Percentiles rank a stretch among this genome's conserved stretches.
phyloP scores from a whole-genome alignment of 1,284 basidiomycete species.

The Ganoderma sp. region DNA sequence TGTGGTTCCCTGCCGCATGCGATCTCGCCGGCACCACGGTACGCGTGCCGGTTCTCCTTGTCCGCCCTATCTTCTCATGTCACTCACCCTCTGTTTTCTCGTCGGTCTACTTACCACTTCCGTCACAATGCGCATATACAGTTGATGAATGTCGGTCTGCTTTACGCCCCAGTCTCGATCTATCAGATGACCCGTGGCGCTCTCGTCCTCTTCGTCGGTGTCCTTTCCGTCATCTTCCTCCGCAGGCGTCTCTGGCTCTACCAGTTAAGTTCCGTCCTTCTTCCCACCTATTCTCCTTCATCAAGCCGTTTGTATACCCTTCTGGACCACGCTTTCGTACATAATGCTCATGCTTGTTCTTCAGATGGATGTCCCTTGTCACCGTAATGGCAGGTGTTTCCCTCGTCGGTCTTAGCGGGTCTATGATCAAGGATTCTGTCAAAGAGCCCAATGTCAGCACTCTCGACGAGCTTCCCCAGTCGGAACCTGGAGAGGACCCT shows the following conservation, averaged over 20 bases:
- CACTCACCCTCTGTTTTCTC: constrained; percentile 20
- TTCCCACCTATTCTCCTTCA: constrained; percentile 28
- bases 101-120: constrained; percentile 26
- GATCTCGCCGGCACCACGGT: constrained; percentile 91
- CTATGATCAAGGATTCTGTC: constrained; percentile 77
- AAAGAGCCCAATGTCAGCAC: constrained; percentile 47
- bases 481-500: constrained; percentile 56
- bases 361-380: constrained; percentile 88
- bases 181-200: constrained; percentile 99
- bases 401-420: constrained; percentile 91
- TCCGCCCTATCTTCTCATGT: constrained; percentile 22
- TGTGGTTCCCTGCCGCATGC: constrained; percentile 88
- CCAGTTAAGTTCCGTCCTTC: constrained; percentile 56
- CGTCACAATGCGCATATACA: constrained; percentile 43
- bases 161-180: constrained; percentile 96
- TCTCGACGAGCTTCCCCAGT: constrained; percentile 33
- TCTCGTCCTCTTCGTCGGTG: constrained; percentile 95
- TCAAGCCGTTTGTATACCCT: constrained; percentile 15
- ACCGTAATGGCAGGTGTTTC: constrained; percentile 92
- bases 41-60: constrained; percentile 37
- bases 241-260: constrained; percentile 80
- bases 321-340: constrained; percentile 5
- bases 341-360: constrained; percentile 29
- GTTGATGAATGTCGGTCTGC: constrained; percentile 94
- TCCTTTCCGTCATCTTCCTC: constrained; percentile 93